phyloP scores from a whole-genome alignment of 208 protist genomes.

The Leishmania arabica region DNA sequence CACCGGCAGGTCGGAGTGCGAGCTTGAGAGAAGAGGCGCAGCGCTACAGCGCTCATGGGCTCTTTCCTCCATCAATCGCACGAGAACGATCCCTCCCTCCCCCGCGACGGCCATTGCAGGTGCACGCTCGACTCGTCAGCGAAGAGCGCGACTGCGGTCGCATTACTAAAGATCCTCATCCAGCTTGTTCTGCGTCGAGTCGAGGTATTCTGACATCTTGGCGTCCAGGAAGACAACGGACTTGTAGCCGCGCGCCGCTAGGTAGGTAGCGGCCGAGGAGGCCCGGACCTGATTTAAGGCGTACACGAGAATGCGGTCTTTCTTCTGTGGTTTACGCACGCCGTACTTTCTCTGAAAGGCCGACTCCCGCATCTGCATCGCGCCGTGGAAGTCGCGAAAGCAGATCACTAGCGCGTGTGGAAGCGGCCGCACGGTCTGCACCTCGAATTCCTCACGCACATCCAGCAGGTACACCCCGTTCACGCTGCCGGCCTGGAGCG shows the following conservation, averaged over 20 bases:
- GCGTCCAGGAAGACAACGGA: slow-evolving; percentile 34
- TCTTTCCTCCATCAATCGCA: background rate
- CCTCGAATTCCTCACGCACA: slow-evolving; percentile 62
- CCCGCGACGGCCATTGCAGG: background rate
- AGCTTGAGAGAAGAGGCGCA: background rate
- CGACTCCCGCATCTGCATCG: slow-evolving; percentile 45
- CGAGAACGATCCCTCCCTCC: background rate
- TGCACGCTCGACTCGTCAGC: too few relatives aligned
- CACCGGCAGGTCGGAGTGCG: background rate
- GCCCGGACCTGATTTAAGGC: slow-evolving; percentile 46
- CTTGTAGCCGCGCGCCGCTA: slow-evolving; percentile 38
- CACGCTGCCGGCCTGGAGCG: slow-evolving; percentile 38
- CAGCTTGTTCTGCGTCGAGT: slow-evolving; percentile 30
- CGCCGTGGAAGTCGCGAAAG: slow-evolving; percentile 43
- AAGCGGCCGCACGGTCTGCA: slow-evolving; percentile 42
- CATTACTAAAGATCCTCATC: slow-evolving; percentile 53
- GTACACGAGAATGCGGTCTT: slow-evolving; percentile 59
- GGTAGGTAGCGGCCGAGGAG: slow-evolving; percentile 27
- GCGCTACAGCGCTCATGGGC: background rate
- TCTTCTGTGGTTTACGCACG: slow-evolving; percentile 48
- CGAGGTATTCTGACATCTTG: slow-evolving; percentile 42
- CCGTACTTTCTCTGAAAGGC: slow-evolving; percentile 62
- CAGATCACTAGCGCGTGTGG: slow-evolving; percentile 58
- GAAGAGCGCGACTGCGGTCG: background rate
- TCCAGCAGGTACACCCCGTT: slow-evolving; percentile 59